A percentile compares a stretch with the other conserved stretches of the same genome.
phyloP scores from a whole-genome alignment of 352 stramenopile species.

The Pythium chondricola region DNA sequence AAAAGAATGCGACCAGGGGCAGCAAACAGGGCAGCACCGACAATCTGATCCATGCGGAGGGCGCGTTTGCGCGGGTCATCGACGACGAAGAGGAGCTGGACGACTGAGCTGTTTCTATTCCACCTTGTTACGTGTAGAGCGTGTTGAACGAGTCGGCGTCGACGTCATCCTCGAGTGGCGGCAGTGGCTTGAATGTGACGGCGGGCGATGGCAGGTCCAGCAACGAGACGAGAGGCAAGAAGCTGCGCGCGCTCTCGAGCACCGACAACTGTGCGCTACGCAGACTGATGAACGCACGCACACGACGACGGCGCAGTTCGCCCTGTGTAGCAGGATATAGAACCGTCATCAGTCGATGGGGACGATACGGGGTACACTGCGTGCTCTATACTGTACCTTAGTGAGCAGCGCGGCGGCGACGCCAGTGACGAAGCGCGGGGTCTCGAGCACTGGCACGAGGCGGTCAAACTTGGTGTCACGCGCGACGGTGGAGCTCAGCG shows the following conservation, averaged over 20 bases:
- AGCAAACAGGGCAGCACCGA: slow-evolving; percentile 8
- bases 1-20: neutral
- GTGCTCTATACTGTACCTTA: slow-evolving; percentile 23
- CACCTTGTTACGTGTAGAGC: slow-evolving; percentile 45
- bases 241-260: slow-evolving; percentile 38
- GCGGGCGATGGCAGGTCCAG: slow-evolving; percentile 28
- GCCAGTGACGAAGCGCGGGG: slow-evolving; percentile 48
- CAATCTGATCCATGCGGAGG: slow-evolving; percentile 9
- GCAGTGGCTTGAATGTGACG: neutral
- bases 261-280: slow-evolving; percentile 31
- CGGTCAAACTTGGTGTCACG: slow-evolving; percentile 23
- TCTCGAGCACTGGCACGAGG: slow-evolving; percentile 38
- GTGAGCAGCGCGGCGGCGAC: slow-evolving; percentile 52
- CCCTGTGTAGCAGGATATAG: slow-evolving; percentile 24
- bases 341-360: neutral
- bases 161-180: neutral
- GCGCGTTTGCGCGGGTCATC: slow-evolving; percentile 7
- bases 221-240: slow-evolving; percentile 35
- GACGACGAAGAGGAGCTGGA: slow-evolving; percentile 15
- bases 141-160: slow-evolving; percentile 27
- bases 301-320: slow-evolving; percentile 40
- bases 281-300: slow-evolving; percentile 53
- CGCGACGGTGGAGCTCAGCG: slow-evolving; percentile 32
- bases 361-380: neutral
- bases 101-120: neutral